These are phyloP conservation scores for Hypoxylon cercidicola DNA, from an alignment of 495 filamentous ascomycete genomes.

Conservation along the genomic window DNA sequence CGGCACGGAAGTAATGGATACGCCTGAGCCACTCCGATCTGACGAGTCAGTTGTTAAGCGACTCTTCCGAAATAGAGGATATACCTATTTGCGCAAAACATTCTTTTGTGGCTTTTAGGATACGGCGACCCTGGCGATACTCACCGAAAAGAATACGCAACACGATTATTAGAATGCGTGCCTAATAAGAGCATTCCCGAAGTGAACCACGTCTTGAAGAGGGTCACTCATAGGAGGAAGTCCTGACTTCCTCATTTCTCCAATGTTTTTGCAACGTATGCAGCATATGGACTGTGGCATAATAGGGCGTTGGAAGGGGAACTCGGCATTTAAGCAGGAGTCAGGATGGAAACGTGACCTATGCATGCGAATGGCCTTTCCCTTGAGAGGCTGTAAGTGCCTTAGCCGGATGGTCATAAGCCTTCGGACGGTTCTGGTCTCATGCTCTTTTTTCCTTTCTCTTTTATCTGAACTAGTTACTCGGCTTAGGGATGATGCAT, in stretches of 20 bases:
- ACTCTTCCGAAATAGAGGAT: constrained; percentile 20
- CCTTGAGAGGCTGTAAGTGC: constrained; percentile 1
- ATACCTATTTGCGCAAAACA: constrained; percentile 26
- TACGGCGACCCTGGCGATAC: constrained; percentile 25
- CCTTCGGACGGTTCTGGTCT: background rate
- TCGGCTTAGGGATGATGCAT: constrained; percentile 27
- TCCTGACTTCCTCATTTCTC: constrained; percentile 23
- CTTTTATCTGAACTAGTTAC: constrained; percentile 23
- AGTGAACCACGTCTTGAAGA: constrained; percentile 19
- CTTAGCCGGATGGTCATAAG: constrained; percentile 2
- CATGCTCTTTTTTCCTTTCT: constrained; percentile 11
- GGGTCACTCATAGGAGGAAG: constrained; percentile 14
- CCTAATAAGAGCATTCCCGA: constrained; percentile 16
- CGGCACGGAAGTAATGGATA: constrained; percentile 54
- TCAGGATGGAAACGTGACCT: constrained; percentile 33
- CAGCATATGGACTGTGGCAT: constrained; percentile 34
- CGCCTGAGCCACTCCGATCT: constrained; percentile 33
- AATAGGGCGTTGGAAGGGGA: constrained; percentile 35
- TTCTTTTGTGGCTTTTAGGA: constrained; percentile 34
- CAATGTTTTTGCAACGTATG: constrained; percentile 39
- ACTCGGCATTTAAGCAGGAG: constrained; percentile 36
- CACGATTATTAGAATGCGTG: constrained; percentile 13
- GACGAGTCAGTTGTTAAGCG: background rate
- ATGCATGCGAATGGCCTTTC: constrained; percentile 21
- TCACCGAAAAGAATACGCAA: constrained; percentile 9